Conservation (phyloP, 495 filamentous ascomycete species). For the Penicillium angulare region DNA sequence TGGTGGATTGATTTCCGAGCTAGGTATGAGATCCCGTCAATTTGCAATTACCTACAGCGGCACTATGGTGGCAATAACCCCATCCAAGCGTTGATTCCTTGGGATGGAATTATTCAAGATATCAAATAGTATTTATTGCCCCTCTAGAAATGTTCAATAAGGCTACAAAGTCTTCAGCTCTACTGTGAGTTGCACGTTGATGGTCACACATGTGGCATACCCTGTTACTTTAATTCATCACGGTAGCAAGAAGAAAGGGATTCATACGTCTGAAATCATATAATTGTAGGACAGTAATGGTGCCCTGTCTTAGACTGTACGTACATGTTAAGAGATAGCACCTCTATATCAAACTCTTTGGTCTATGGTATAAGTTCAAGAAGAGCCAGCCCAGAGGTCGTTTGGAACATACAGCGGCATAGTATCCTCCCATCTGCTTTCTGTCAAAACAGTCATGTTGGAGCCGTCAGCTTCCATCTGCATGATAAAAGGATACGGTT, state of each 20-base stretch:
- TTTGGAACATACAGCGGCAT: constrained; percentile 29
- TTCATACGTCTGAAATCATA: no score
- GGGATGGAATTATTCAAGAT: not conserved
- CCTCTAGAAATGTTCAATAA: no score
- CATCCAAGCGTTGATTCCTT: not conserved
- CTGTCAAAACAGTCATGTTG: constrained; percentile 26
- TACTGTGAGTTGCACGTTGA: no score
- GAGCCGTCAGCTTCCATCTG: constrained; percentile 31
- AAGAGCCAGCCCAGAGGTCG: not conserved
- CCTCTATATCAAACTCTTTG: no score
- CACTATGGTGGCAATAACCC: not conserved
- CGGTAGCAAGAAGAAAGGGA: no score
- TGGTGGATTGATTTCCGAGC: not conserved
- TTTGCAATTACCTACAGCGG: not conserved
- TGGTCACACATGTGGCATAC: no score
- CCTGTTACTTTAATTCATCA: no score
- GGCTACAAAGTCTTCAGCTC: no score
- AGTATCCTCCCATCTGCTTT: constrained; percentile 34
- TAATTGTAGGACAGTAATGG: no score
- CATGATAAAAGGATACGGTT: constrained; percentile 34
- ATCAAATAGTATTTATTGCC: not conserved
- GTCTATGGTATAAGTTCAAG: no score
- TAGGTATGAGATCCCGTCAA: not conserved
- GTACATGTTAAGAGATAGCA: no score
- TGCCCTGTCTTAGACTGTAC: no score